phyloP scores from a whole-genome alignment of 805 yeast species.

The Helenozyma rhizophorensis region DNA sequence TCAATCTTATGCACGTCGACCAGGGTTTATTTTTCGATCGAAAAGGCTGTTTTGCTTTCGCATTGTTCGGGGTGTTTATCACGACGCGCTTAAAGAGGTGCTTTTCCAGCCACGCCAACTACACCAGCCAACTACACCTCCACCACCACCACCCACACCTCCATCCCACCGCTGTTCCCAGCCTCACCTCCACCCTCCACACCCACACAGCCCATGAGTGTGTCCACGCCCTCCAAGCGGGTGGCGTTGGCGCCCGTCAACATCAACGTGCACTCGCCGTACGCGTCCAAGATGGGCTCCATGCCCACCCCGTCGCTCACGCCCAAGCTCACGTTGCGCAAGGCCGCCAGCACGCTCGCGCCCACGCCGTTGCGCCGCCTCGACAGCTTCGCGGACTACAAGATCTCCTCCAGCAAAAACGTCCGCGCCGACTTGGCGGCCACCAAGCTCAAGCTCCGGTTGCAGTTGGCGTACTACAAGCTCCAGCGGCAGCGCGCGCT shows the following conservation, averaged over 20 bases:
- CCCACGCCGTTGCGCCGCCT: conserved; percentile 8
- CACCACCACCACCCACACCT: background rate
- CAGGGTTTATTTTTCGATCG: too few species aligned
- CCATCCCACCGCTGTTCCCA: conserved; percentile 1
- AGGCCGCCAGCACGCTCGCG: conserved; percentile 12
- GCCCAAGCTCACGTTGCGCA: conserved; percentile 13
- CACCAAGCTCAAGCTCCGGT: conserved; percentile 38
- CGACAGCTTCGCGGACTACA: conserved; percentile 26
- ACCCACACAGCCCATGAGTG: conserved; percentile 8
- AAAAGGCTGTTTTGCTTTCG: conserved; percentile 12
- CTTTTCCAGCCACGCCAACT: background rate
- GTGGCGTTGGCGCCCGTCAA: conserved; percentile 36
- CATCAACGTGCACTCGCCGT: conserved; percentile 22
- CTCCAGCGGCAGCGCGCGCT: conserved; percentile 21
- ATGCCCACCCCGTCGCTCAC: conserved; percentile 16
- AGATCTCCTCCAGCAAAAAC: conserved; percentile 18
- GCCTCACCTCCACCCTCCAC: background rate
- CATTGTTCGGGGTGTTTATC: conserved; percentile 5
- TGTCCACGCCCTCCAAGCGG: conserved; percentile 22
- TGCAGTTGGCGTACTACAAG: conserved; percentile 40
- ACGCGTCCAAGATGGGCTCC: conserved; percentile 10
- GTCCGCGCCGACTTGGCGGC: conserved; percentile 39
- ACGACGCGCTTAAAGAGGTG: conserved; percentile 1
- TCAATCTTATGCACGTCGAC: conserved; percentile 1
- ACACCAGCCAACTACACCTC: background rate